These are phyloP conservation scores for Globisporangium abappressorium DNA, from an alignment of 352 stramenopile species.

Conservation along the genomic window DNA sequence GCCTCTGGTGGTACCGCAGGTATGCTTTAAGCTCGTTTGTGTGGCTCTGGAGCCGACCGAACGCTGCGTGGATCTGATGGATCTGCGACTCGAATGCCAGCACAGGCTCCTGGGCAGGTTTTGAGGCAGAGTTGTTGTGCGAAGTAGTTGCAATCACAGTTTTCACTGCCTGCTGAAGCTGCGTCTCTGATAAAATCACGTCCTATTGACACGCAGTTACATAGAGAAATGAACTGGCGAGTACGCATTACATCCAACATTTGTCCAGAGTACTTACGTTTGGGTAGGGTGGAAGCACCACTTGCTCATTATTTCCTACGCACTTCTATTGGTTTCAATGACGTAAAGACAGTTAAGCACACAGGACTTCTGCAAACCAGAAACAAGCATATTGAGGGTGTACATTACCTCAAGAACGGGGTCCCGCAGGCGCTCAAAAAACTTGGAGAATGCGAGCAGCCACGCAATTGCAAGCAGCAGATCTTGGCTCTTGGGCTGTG, in stretches of 20 bases:
- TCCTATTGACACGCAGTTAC: not conserved
- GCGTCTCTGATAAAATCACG: conserved; percentile 4
- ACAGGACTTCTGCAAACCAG: not conserved
- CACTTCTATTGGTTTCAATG: not conserved
- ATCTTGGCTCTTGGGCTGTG: conserved; percentile 27
- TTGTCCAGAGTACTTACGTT: conserved; percentile 10
- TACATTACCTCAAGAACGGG: conserved; percentile 36
- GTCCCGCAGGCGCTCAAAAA: conserved; percentile 45
- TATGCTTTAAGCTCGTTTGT: conserved; percentile 34
- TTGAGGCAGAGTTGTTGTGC: not conserved
- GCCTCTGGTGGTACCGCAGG: conserved; percentile 35
- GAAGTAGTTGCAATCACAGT: conserved; percentile 10
- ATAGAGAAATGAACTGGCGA: not conserved
- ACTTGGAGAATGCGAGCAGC: conserved; percentile 43
- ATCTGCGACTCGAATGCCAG: conserved; percentile 26
- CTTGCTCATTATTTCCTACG: not conserved
- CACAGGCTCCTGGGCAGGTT: not conserved
- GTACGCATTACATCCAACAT: not conserved
- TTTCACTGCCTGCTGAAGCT: not conserved
- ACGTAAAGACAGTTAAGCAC: not conserved
- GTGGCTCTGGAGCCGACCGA: conserved; percentile 40
- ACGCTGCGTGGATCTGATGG: conserved; percentile 39
- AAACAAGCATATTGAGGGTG: not conserved
- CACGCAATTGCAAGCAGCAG: conserved; percentile 54
- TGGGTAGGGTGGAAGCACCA: conserved; percentile 12